Conservation (phyloP, 2,329 filamentous ascomycete species). For the Epichloe coenophiala region DNA sequence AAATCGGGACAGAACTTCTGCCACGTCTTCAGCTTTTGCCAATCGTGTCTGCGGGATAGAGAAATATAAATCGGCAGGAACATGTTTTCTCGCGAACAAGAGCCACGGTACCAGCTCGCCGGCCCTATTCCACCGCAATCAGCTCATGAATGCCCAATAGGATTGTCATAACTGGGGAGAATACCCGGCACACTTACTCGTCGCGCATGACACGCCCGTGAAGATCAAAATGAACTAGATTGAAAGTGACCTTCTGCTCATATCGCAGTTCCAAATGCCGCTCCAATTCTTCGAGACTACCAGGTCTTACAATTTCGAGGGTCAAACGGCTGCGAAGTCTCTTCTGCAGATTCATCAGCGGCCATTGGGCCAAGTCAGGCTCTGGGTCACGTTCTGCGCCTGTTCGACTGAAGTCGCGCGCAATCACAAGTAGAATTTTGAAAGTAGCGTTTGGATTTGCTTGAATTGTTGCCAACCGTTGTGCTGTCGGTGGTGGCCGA, state of each 20-base stretch:
- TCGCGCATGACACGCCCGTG: slow-evolving; percentile 14
- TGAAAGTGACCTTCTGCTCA: slow-evolving; percentile 12
- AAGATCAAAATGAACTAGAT: slow-evolving; percentile 17
- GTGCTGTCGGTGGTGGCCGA: neutral
- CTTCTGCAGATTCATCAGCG: slow-evolving; percentile 16
- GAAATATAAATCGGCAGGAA: slow-evolving; percentile 6
- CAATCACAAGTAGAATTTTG: slow-evolving; percentile 16
- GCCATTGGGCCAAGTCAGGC: slow-evolving; percentile 17
- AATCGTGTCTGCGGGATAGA: slow-evolving; percentile 13
- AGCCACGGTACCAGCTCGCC: slow-evolving; percentile 13
- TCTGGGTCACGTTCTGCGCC: slow-evolving; percentile 16
- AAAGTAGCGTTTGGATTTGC: slow-evolving; percentile 9
- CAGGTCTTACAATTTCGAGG: slow-evolving; percentile 14
- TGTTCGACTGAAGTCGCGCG: slow-evolving; percentile 13
- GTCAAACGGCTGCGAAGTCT: slow-evolving; percentile 13
- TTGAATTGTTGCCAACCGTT: slow-evolving; percentile 10
- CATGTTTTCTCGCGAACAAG: slow-evolving; percentile 12
- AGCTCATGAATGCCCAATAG: neutral
- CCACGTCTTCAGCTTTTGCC: slow-evolving; percentile 12
- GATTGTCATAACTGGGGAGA: neutral
- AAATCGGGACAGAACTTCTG: slow-evolving; percentile 12
- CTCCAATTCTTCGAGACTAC: slow-evolving; percentile 13
- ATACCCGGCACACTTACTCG: slow-evolving; percentile 8
- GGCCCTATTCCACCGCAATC: slow-evolving; percentile 4
- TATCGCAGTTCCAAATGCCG: slow-evolving; percentile 10